Base-by-base conservation (phyloP, 2,329 filamentous ascomycete genomes). In the Neonectria magnoliae region DNA sequence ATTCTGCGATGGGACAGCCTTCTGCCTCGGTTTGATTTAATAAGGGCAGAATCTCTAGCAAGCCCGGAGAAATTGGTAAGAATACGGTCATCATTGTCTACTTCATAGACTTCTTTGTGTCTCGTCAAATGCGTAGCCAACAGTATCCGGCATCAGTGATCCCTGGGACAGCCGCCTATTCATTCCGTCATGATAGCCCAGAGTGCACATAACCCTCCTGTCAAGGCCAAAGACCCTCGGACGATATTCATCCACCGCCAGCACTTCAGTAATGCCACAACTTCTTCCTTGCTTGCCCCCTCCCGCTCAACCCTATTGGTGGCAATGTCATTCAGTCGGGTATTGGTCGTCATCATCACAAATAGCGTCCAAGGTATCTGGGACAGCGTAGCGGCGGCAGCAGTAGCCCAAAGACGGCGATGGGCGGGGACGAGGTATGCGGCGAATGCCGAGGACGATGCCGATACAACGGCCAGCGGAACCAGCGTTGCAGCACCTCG, bases 191-290 rank as follows among this genome's bases (percentile, higher is more conserved):
- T 31, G 29, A 31, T 31, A 31, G 29, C 29, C 29, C 29, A 31
- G 29, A 31, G 29, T 10, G 29, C 29, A 31, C 29, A 31, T 9
- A 70, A 11, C 0, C 68, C 68, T 47, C 68, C 68, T 4, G 56
- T 22, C 20, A 70, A 63, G 5, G 68, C 68, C 48, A 70, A 44
- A 51, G 60, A 42, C 7, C 68, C 68, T 14, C 68, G 42, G 0
- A 70, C 62, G 10, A 70, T 68, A 20, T 70, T 70, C 68, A 70
- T 70, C 62, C 68, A 70, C 33, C 58, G 57, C 68, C 68, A 70
- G 1, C 60, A 60, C 57, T 64, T 68, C 48, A 70, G 18, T 56
- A 70, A 48, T 10, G 11, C 44, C 2, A 66, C 55, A 1, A 69
- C 61, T 18, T 70, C 68, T 2, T 70, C 62, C n/a, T 27, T 41